Conservation (phyloP, 768 basidiomycete species). For the Tylopilus vinaceipallidus region DNA sequence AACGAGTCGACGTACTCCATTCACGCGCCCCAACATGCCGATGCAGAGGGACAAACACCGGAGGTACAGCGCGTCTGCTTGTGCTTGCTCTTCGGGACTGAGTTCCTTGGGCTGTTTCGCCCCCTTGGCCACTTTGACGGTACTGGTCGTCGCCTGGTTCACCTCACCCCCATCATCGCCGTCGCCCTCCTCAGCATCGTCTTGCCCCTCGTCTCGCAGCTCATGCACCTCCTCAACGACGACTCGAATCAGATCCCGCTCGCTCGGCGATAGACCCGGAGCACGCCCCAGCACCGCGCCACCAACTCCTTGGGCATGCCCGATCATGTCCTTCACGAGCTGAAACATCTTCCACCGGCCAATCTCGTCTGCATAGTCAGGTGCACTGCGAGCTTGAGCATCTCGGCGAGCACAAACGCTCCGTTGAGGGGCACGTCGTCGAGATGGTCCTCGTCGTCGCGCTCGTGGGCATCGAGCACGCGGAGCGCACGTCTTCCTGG, state of each 20-base stretch:
- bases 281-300: constrained; percentile 76
- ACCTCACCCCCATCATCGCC: constrained; percentile 19
- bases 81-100: constrained; percentile 57
- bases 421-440: constrained; percentile 32
- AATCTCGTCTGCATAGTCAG: constrained; percentile 89
- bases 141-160: constrained; percentile 2
- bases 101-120: constrained; percentile 36
- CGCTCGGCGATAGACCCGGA: constrained; percentile 64
- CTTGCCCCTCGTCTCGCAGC: constrained; percentile 53
- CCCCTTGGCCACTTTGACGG: constrained; percentile 15
- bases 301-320: constrained; percentile 73
- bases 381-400: constrained; percentile 74
- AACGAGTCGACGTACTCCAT: constrained; percentile 54
- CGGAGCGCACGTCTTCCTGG: constrained; percentile 37
- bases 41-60: constrained; percentile 75
- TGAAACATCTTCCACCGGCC: constrained; percentile 85
- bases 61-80: constrained; percentile 63
- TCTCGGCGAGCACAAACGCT: constrained; percentile 75
- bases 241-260: constrained; percentile 86
- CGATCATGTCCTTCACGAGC: constrained; percentile 84
- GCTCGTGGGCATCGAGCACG: constrained; percentile 36
- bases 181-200: constrained; percentile 26
- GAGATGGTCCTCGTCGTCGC: constrained; percentile 45
- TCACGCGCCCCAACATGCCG: constrained; percentile 83
- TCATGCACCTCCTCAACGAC: constrained; percentile 88